Evolutionary conservation across 169 alveolate genomes (phyloP).

Genomic region (Plasmodium inui): DNA sequence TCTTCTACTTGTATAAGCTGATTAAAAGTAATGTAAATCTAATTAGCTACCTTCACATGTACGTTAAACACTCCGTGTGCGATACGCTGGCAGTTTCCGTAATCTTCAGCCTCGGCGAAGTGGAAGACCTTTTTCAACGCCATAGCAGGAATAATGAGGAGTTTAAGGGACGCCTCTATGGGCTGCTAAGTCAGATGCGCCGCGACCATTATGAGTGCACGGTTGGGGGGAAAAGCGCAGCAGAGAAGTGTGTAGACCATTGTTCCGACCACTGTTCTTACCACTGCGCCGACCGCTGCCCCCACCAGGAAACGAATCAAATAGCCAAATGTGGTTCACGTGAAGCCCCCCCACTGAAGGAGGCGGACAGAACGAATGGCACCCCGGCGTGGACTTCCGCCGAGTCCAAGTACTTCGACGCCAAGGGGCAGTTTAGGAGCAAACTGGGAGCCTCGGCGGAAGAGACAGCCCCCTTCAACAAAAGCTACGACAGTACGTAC

Average conservation of each 20-base stretch:
- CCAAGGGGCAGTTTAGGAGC: slow-evolving; percentile 27
- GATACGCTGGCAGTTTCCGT: slow-evolving; percentile 21
- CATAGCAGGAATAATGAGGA: slow-evolving; percentile 9
- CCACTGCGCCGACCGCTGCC: not conserved
- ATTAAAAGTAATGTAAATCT: slow-evolving; percentile 30
- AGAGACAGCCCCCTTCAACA: slow-evolving; percentile 7
- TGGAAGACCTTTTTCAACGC: slow-evolving; percentile 15
- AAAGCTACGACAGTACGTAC: slow-evolving; percentile 44
- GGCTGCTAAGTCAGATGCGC: not conserved
- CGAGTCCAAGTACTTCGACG: slow-evolving; percentile 46
- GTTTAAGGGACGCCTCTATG: slow-evolving; percentile 18
- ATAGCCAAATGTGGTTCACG: not conserved
- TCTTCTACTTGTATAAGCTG: slow-evolving; percentile 28
- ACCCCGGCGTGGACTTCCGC: not conserved
- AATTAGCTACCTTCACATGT: slow-evolving; percentile 18
- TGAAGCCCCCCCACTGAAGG: not conserved
- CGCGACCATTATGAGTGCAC: not conserved
- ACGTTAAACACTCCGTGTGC: slow-evolving; percentile 8
- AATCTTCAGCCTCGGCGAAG: slow-evolving; percentile 65
- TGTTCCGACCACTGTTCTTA: too few species aligned
- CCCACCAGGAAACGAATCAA: not conserved
- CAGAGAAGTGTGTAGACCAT: too few species aligned
- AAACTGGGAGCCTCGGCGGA: not conserved
- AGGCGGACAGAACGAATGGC: not conserved
- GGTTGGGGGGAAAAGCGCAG: not conserved